These are phyloP conservation scores for Solanum etuberosum DNA, from an alignment of 257 asterid genomes.

Conservation along the genomic window DNA sequence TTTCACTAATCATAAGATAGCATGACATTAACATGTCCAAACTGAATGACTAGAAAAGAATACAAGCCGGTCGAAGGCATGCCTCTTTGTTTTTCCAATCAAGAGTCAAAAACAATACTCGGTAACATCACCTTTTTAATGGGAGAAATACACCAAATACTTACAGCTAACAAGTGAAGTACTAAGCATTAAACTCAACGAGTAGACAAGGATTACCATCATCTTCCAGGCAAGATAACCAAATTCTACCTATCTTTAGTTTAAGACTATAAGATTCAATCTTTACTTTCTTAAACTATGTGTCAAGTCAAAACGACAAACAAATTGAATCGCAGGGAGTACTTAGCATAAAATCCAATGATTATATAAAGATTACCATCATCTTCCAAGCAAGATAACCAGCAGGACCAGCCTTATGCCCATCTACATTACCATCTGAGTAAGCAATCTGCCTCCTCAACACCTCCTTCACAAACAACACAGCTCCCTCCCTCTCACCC, in stretches of 20 bases:
- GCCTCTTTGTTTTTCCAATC: neutral
- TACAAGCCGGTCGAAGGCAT: neutral
- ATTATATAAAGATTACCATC: slow-evolving; percentile 52
- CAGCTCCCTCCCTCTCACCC: slow-evolving; percentile 45
- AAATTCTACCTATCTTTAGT: neutral
- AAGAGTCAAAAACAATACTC: neutral
- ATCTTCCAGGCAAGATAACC: slow-evolving; percentile 93
- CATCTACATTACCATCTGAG: slow-evolving; percentile 32
- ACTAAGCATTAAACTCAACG: neutral
- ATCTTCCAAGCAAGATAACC: slow-evolving; percentile 98
- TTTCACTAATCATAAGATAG: neutral
- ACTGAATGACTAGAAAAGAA: neutral
- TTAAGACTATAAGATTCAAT: neutral
- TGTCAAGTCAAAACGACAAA: neutral
- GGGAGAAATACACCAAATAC: neutral
- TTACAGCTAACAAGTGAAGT: neutral
- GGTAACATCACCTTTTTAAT: neutral
- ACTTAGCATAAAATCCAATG: neutral
- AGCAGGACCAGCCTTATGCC: slow-evolving; percentile 70
- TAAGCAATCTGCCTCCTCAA: slow-evolving; percentile 51
- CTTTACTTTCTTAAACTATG: neutral
- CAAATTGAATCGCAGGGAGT: neutral
- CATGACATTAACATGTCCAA: neutral
- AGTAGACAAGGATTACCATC: slow-evolving; percentile 54
- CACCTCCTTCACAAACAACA: slow-evolving; percentile 70